These are phyloP conservation scores for Royoungia palumana DNA, from an alignment of 768 basidiomycete genomes.

Conservation along the genomic window DNA sequence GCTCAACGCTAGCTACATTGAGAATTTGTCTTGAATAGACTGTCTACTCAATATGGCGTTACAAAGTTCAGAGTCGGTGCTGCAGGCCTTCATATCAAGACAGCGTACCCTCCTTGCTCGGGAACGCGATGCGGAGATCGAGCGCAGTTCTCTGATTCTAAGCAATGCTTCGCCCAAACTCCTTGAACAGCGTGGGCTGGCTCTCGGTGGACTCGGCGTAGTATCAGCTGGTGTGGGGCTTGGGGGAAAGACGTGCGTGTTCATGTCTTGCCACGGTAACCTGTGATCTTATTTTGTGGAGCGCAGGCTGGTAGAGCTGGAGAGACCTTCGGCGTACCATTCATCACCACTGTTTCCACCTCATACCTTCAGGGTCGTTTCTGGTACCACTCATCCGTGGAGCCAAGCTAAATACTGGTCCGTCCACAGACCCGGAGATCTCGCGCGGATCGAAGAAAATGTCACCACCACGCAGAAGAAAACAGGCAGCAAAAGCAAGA, in stretches of 20 bases:
- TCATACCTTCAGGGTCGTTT: slow-evolving; percentile 71
- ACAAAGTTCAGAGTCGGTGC: slow-evolving; percentile 23
- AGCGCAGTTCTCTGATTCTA: slow-evolving; percentile 71
- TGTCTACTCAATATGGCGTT: slow-evolving; percentile 12
- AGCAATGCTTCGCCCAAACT: slow-evolving; percentile 80
- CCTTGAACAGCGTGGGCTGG: slow-evolving; percentile 85
- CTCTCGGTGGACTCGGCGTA: slow-evolving; percentile 69
- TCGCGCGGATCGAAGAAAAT: slow-evolving; percentile 81
- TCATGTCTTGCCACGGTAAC: background rate
- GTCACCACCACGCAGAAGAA: slow-evolving; percentile 43
- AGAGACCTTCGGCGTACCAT: slow-evolving; percentile 80
- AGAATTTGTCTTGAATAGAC: too few relatives aligned
- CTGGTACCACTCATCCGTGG: background rate
- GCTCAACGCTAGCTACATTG: too few relatives aligned
- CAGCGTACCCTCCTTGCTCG: slow-evolving; percentile 62
- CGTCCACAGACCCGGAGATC: slow-evolving; percentile 71
- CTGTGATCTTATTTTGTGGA: slow-evolving; percentile 30
- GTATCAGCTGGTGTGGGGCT: slow-evolving; percentile 76
- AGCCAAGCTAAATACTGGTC: slow-evolving; percentile 11
- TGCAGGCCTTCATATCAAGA: slow-evolving; percentile 60
- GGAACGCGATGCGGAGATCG: slow-evolving; percentile 85
- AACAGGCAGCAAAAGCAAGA: slow-evolving; percentile 46
- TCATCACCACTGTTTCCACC: slow-evolving; percentile 69
- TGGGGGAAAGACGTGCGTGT: slow-evolving; percentile 82
- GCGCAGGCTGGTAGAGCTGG: slow-evolving; percentile 79